A percentile compares a stretch with the other conserved stretches of the same genome.
phyloP scores from a whole-genome alignment of 2,329 filamentous ascomycete genomes.

The Lecanicillium sp. region DNA sequence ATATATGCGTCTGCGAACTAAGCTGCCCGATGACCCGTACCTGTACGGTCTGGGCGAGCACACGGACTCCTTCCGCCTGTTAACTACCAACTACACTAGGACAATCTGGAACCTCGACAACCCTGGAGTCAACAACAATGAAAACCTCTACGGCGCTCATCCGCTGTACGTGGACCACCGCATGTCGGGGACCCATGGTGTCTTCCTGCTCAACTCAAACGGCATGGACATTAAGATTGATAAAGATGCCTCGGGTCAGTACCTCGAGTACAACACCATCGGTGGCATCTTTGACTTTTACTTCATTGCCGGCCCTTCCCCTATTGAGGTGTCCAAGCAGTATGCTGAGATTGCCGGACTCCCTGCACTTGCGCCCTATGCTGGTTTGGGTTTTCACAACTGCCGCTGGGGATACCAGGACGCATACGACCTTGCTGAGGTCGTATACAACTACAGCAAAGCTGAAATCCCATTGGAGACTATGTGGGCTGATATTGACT shows the following conservation, averaged over 20 bases:
- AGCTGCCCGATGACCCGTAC: conserved; percentile 55
- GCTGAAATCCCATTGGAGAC: conserved; percentile 57
- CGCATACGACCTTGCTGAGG: conserved; percentile 58
- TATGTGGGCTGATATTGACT: conserved; percentile 35
- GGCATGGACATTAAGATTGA: conserved; percentile 66
- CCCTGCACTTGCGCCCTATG: conserved; percentile 75
- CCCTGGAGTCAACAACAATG: conserved; percentile 50
- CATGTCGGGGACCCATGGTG: conserved; percentile 51
- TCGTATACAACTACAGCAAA: conserved; percentile 57
- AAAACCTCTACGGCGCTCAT: conserved; percentile 69
- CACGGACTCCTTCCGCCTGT: conserved; percentile 56
- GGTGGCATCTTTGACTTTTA: conserved; percentile 74
- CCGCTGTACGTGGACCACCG: conserved; percentile 64
- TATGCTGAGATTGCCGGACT: conserved; percentile 63
- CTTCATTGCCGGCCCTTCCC: conserved; percentile 66
- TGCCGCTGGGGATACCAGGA: conserved; percentile 68
- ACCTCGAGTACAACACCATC: conserved; percentile 72
- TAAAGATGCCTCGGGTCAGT: conserved; percentile 52
- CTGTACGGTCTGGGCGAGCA: conserved; percentile 72
- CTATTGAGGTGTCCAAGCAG: conserved; percentile 58
- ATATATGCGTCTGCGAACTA: conserved; percentile 61
- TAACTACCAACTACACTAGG: conserved; percentile 48
- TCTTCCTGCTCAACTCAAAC: conserved; percentile 70
- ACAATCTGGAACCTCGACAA: conserved; percentile 66
- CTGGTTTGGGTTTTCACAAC: conserved; percentile 74